These are phyloP conservation scores for Juncus inflexus DNA, from an alignment of 176 grass and related monocot species.

Conservation along the genomic window DNA sequence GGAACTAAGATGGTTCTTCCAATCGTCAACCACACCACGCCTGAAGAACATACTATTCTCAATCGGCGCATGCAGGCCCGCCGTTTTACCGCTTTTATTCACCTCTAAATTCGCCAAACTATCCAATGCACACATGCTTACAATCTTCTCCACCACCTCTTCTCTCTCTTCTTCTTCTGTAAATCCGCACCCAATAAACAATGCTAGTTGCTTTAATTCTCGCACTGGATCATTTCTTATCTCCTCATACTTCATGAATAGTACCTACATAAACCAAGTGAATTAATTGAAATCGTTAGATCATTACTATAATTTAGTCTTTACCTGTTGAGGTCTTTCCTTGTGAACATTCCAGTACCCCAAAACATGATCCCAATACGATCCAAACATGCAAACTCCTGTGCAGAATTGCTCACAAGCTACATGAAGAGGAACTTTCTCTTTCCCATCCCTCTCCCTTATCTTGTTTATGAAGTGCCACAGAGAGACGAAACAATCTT, in stretches of 20 bases:
- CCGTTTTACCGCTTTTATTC: not conserved
- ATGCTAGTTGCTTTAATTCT: not conserved
- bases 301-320: no score
- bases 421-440: conserved; percentile 22
- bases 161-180: not conserved
- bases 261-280: not conserved
- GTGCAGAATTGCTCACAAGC: conserved; percentile 35
- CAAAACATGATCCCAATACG: conserved; percentile 47
- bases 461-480: conserved; percentile 29
- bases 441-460: not conserved
- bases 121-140: not conserved
- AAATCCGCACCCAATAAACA: not conserved
- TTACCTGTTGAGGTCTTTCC: not conserved
- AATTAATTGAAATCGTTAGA: no score
- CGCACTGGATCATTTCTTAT: conserved; percentile 4
- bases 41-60: not conserved
- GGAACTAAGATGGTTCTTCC: not conserved
- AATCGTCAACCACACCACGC: no score
- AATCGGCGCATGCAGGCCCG: not conserved
- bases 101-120: not conserved
- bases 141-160: not conserved
- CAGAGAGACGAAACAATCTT: conserved; percentile 36
- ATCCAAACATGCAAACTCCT: conserved; percentile 29
- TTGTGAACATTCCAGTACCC: conserved; percentile 35
- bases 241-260: conserved; percentile 58